Percentiles rank a stretch among this genome's conserved stretches.
phyloP scores from a whole-genome alignment of 768 basidiomycete species.

The Albatrellus ellisii region DNA sequence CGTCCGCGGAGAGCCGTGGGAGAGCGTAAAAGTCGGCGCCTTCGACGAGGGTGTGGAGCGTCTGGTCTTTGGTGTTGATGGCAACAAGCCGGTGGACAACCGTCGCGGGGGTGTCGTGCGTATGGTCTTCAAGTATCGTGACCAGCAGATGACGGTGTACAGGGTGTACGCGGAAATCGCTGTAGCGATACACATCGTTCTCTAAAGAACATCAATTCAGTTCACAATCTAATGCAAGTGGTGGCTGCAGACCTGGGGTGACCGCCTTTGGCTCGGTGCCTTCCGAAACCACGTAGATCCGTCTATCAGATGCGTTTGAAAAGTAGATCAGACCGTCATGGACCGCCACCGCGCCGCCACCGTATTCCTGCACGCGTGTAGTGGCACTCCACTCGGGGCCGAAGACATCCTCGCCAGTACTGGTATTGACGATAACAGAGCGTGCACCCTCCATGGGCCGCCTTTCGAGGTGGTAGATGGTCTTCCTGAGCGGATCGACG shows the following conservation, averaged over 20 bases:
- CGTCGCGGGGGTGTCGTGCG: conserved; percentile 31
- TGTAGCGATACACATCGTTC: conserved; percentile 52
- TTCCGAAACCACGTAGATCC: conserved; percentile 31
- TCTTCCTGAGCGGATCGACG: conserved; percentile 35
- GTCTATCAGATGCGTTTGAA: conserved; percentile 38
- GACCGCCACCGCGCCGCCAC: conserved; percentile 48
- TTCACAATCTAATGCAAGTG: too few species aligned
- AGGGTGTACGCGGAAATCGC: conserved; percentile 49
- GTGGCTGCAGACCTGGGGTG: conserved; percentile 53
- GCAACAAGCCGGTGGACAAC: conserved; percentile 45
- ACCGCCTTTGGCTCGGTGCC: conserved; percentile 29
- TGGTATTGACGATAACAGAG: conserved; percentile 41
- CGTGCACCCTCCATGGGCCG: conserved; percentile 46
- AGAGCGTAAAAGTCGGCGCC: conserved; percentile 65
- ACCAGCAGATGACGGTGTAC: conserved; percentile 37
- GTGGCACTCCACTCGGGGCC: conserved; percentile 41
- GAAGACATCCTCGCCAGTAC: conserved; percentile 36
- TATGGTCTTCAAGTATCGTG: conserved; percentile 63
- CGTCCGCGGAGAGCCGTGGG: conserved; percentile 48
- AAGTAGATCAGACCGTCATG: conserved; percentile 41
- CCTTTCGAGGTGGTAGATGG: conserved; percentile 43
- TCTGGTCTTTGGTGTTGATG: conserved; percentile 34
- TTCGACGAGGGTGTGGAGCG: conserved; percentile 30
- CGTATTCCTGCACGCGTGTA: conserved; percentile 57
- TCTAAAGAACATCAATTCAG: too few species aligned